These are phyloP conservation scores for Petunia secreta DNA, from an alignment of 257 asterid species.

Conservation along the genomic window DNA sequence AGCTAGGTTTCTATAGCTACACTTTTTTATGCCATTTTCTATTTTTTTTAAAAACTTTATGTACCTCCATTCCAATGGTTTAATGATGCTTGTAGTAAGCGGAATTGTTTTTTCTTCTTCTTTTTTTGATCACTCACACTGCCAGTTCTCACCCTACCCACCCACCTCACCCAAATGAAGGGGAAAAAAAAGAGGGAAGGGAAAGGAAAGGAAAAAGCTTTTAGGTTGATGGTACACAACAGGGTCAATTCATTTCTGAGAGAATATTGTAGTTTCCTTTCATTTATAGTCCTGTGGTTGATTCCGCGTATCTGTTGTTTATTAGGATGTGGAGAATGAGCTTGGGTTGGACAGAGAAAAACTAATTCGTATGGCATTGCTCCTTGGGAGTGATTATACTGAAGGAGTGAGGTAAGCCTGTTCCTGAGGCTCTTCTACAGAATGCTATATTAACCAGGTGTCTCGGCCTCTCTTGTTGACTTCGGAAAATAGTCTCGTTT, in stretches of 20 bases:
- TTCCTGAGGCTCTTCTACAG: conserved; percentile 7
- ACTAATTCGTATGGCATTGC: conserved; percentile 78
- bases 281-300: conserved; percentile 26
- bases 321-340: conserved; percentile 85
- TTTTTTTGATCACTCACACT: background rate
- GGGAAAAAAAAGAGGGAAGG: background rate
- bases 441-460: background rate
- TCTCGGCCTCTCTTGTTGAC: conserved; percentile 24
- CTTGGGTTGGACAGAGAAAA: conserved; percentile 88
- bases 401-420: conserved; percentile 87
- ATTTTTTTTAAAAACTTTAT: no score
- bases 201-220: background rate
- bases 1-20: conserved; percentile 17
- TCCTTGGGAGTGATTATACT: conserved; percentile 95
- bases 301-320: conserved; percentile 29
- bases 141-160: background rate
- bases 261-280: conserved; percentile 6
- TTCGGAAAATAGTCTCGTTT: background rate
- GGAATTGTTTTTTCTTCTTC: background rate
- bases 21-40: conserved; percentile 3
- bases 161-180: no score
- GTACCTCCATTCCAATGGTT: background rate
- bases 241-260: conserved; percentile 9
- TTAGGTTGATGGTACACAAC: conserved; percentile 22
- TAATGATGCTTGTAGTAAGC: conserved; percentile 2